Percentiles rank a stretch among this genome's conserved stretches.
These are phyloP conservation scores for Blumeriella jaapii DNA, from an alignment of 2,329 filamentous ascomycete genomes.

Conservation along the genomic window DNA sequence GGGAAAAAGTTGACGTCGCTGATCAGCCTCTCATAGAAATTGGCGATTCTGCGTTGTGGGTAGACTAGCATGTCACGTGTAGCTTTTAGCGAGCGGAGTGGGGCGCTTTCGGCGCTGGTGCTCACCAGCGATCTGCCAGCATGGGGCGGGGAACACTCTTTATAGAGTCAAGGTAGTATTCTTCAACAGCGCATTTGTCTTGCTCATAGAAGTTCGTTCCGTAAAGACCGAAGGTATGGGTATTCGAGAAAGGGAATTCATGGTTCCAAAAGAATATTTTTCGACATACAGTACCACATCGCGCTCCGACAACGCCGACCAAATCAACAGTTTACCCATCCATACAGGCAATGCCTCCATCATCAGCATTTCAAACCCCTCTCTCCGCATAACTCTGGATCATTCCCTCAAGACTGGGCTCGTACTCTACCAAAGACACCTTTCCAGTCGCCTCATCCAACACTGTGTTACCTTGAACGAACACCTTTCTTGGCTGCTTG, in stretches of 20 bases:
- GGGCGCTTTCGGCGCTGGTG: background rate
- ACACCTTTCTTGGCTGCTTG: slow-evolving; percentile 79
- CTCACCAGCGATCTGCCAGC: too few species aligned
- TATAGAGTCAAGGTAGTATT: too few species aligned
- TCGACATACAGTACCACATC: too few species aligned
- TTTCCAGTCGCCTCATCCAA: slow-evolving; percentile 55
- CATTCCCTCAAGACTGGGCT: slow-evolving; percentile 68
- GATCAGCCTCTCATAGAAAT: slow-evolving; percentile 5
- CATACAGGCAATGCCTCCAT: background rate
- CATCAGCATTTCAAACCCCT: slow-evolving; percentile 9
- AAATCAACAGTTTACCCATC: too few species aligned
- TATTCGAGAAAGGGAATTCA: too few species aligned
- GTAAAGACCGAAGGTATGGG: too few species aligned
- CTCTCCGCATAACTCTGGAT: slow-evolving; percentile 71
- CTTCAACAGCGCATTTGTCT: too few species aligned
- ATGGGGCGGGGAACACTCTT: too few species aligned
- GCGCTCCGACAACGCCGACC: too few species aligned
- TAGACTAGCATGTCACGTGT: background rate
- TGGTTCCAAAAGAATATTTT: too few species aligned
- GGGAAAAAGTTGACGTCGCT: slow-evolving; percentile 10
- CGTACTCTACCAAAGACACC: slow-evolving; percentile 76
- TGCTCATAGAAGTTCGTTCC: too few species aligned
- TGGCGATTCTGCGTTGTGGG: too few species aligned
- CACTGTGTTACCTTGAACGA: slow-evolving; percentile 86
- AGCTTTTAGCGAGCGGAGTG: background rate